Base-by-base conservation (phyloP, 805 yeast genomes). In the Ogataea corticis region DNA sequence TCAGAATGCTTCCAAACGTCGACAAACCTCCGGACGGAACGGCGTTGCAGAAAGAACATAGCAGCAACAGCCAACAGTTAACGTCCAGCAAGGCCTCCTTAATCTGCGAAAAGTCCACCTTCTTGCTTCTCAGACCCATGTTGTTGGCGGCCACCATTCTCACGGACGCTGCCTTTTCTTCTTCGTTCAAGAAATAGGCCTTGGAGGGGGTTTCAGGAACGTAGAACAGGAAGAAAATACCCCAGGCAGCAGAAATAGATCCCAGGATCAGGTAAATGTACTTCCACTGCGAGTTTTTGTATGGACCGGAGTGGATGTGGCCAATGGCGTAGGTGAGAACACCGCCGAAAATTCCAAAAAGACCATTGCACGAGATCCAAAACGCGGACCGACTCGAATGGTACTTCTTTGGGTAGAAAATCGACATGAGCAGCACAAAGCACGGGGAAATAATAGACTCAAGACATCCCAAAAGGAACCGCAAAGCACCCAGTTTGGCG, bases 21-120 rank as follows among this genome's bases (percentile, higher is more conserved):
- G 77, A 65, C 38, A 75, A 56, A 37, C 80, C 84, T 55, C 83
- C 83, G 47, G 77, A 75, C 38, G 83, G 83, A 45, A 81, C 67
- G 44, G 72, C 58, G 32, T 76, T 56, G 19, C 73, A 65, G 51
- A 56, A 64, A 53, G 30, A 65, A 54, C 58, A 65, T 47, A 58
- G 63, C 65, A 32, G 69, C 59, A 52, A 30, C 10, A 50, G 21
- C 51, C 51, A 50, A 33, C 49, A 44, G 42, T 69, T 66, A 35
- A 65, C 57, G 51, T 73, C 79, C 38, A 59, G 15, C 37, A 73
- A 52, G 2, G 75, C 71, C 50, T 75, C 79, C 19, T 54, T 61
- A 35, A 67, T 68, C 56, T 75, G 80, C 31, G 61, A 56, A 61
- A 58, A 55, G 50, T 71, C 69, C 57, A 69, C 64, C 30, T 60